Evolutionary conservation across 179 eudicot species (phyloP), one percentile per base, ranked within the genome.

Genomic region (Beta macrorhiza): DNA sequence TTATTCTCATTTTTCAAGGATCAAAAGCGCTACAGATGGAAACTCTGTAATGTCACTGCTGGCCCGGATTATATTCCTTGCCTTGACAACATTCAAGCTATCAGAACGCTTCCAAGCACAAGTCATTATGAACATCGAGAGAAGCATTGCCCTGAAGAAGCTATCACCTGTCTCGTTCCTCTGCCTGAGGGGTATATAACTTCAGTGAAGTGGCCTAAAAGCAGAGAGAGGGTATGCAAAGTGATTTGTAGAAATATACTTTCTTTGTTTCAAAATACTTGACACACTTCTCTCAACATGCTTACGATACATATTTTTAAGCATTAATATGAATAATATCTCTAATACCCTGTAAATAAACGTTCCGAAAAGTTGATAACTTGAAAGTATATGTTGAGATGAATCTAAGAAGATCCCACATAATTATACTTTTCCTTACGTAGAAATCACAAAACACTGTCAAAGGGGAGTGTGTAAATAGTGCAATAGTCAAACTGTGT

Each of bases 31-130:
- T 83, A 86, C 57, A 75, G 22, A 15, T 88, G 89, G 89, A 86
- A 84, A 81, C 52, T 85, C 25, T 86, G 90, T 81, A 88, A 86
- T 72, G 83, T 81, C 47, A 84, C 87, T 75, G 89, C 90, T 52
- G 89, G 89, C 5, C 76, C 86, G 16, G 87, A 88, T 58, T 88
- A 88, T 77, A 88, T 88, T 72, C 90, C 90, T 75, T 88, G 89
- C 69, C 86, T 88, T 63, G 89, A 88, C 80, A 84, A 86, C 80
- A 55, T 82, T 77, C 76, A 68, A 79, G 84, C 89, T 22, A 88
- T 86, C 16, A 80, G 69, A 25, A 88, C 79, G 67, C 86, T 88
- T 14, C 81, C 65, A 5, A 72, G 80, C 70, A 86, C 58, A 29
- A 58, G 56, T 44, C 90, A 88, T 68, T 86, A 80, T 74, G 84